Base-by-base conservation (phyloP, 1,284 basidiomycete species). In the Malassezia sympodialis region DNA sequence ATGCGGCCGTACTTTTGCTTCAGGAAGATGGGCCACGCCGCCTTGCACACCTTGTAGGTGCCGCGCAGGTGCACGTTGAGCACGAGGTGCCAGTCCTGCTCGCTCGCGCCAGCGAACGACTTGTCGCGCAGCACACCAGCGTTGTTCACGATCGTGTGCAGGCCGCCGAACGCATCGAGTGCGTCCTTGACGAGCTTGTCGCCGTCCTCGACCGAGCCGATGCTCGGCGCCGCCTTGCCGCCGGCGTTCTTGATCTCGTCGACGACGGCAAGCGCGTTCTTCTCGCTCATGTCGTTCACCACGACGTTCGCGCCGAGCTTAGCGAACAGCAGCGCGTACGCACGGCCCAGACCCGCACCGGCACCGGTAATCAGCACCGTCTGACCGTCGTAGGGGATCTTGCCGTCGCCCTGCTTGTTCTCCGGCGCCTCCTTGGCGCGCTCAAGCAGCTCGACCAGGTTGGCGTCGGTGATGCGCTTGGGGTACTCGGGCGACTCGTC, bases 1-100 rank as follows among this genome's bases (percentile, higher is more conserved):
- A 99, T 93, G 55, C 94, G 84, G 30, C 94, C 93, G 74, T 86
- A 96, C 78, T 90, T 91, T 75, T 98, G 94, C 78, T 93, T 87
- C 76, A 87, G 85, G 82, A 98, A 96, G 71, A 90, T 80, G 3
- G 93, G 90, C 94, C 91, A 99, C 32, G 89, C 87, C 12, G 93
- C 93, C 75, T 94, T 89, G 53, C 84, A 85, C 68, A 76, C 65
- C 46, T 71, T 83, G 63, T 79, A 82, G 15, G 81, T 81, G 34
- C 80, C 81, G 49, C 77, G 73, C 49, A 96, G 79, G 77, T 96
- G 91, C 27, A 96, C 83, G 53, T 84, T 82, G 62, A 96, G 78
- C 43, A 96, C 90, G 53, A 84, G 79, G 75, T 98, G 89, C 94
- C 94, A 99, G 69, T 96, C 90, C 66, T 86, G 81, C 67, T 90